phyloP scores from a whole-genome alignment of 768 basidiomycete genomes.

The Panellus pusillus region DNA sequence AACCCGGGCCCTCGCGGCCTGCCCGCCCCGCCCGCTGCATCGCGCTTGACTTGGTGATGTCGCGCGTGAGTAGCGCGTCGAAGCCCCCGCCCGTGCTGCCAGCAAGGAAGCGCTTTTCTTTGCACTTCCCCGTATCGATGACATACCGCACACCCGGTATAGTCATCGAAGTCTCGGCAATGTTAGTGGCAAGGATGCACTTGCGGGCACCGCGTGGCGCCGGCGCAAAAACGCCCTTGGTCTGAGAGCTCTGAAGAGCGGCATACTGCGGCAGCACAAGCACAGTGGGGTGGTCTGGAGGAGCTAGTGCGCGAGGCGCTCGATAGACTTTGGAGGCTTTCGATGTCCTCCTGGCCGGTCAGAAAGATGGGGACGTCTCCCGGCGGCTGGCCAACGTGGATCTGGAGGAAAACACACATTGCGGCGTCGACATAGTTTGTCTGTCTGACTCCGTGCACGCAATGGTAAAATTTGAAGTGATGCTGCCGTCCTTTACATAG shows the following conservation, averaged over 20 bases:
- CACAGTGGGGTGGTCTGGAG: constrained; percentile 57
- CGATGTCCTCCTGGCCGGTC: constrained; percentile 97
- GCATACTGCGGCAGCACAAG: constrained; percentile 82
- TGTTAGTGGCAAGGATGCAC: constrained; percentile 95
- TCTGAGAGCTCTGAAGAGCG: constrained; percentile 74
- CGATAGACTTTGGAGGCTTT: constrained; percentile 76
- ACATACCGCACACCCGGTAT: constrained; percentile 96
- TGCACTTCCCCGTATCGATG: constrained; percentile 94
- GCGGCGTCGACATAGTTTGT: constrained; percentile 88
- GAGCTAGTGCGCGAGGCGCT: constrained; percentile 65
- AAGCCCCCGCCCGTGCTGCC: constrained; percentile 74
- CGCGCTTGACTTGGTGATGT: constrained; percentile 88
- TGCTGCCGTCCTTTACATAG: constrained; percentile 90
- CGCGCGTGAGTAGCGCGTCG: constrained; percentile 79
- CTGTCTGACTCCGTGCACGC: constrained; percentile 67
- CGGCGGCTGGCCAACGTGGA: constrained; percentile 74
- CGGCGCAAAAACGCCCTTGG: constrained; percentile 73
- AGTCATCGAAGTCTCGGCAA: constrained; percentile 97
- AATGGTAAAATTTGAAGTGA: constrained; percentile 82
- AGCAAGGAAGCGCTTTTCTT: constrained; percentile 87
- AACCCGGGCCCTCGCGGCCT: constrained; percentile 86
- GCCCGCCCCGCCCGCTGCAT: constrained; percentile 95
- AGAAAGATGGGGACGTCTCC: constrained; percentile 95
- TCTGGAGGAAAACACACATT: constrained; percentile 91
- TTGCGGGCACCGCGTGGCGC: constrained; percentile 73